These are phyloP conservation scores for Phytophthora aleatoria DNA, from an alignment of 352 stramenopile genomes.

Conservation along the genomic window DNA sequence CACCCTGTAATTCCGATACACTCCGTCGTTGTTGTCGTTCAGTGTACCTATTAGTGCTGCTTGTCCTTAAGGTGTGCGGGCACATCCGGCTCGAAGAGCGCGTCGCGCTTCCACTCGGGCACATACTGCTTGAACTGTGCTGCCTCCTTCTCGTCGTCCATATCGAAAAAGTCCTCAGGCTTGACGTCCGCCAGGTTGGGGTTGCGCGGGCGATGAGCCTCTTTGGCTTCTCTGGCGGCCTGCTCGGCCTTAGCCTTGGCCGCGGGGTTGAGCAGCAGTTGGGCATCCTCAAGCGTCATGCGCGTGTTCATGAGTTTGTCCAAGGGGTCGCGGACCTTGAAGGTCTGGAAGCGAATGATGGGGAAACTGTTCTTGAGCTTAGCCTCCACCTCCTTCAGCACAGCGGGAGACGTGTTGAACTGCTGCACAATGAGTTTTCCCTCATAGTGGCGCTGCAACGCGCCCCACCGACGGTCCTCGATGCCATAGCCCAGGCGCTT, in stretches of 20 bases:
- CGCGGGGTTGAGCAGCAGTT: constrained; percentile 59
- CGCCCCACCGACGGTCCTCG: constrained; percentile 86
- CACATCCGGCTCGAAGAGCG: constrained; percentile 65
- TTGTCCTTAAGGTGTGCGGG: constrained; percentile 70
- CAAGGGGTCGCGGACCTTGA: constrained; percentile 84
- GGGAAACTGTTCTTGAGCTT: constrained; percentile 88
- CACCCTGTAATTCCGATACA: constrained; percentile 2
- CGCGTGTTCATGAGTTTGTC: constrained; percentile 87
- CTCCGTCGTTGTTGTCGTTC: not conserved
- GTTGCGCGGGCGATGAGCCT: constrained; percentile 36
- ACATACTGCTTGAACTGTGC: constrained; percentile 82
- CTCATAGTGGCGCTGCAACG: constrained; percentile 86
- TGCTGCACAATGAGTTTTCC: constrained; percentile 86
- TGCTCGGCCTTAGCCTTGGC: constrained; percentile 39
- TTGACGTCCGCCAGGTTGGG: constrained; percentile 37
- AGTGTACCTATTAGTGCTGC: constrained; percentile 16
- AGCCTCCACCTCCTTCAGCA: constrained; percentile 73
- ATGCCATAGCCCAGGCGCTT: constrained; percentile 84
- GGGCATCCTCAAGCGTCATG: constrained; percentile 62
- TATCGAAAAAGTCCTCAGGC: constrained; percentile 64
- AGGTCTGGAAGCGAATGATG: constrained; percentile 86
- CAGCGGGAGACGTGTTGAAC: constrained; percentile 79
- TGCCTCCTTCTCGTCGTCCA: constrained; percentile 61
- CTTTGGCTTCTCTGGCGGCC: constrained; percentile 40
- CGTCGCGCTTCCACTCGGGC: constrained; percentile 86